Evolutionary conservation across 192 early-diverging fungal genomes (phyloP).

Genomic region (Backusella luteola): DNA sequence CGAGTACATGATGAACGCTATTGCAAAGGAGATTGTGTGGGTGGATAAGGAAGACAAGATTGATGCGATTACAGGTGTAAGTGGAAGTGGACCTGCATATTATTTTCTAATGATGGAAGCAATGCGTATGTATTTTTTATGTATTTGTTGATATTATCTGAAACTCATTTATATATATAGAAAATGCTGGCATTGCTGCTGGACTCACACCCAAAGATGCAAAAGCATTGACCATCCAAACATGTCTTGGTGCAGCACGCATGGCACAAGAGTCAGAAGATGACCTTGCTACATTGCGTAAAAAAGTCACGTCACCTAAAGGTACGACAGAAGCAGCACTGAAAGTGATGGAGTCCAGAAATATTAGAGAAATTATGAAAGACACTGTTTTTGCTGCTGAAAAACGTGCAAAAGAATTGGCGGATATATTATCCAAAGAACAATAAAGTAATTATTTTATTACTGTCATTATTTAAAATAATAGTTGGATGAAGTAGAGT

Average conservation of each 20-base stretch:
- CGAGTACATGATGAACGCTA: conserved; percentile 66
- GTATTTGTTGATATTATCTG: neutral
- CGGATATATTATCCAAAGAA: conserved; percentile 30
- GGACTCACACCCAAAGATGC: conserved; percentile 77
- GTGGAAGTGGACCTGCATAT: conserved; percentile 92
- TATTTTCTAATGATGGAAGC: conserved; percentile 93
- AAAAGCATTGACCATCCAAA: conserved; percentile 82
- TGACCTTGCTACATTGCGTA: conserved; percentile 67
- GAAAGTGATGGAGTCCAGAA: conserved; percentile 64
- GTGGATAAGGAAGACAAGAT: conserved; percentile 72
- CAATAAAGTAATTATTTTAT: neutral
- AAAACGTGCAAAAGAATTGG: conserved; percentile 65
- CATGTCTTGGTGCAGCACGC: conserved; percentile 85
- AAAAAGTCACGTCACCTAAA: conserved; percentile 89
- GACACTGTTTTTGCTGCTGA: conserved; percentile 66
- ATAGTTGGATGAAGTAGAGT: neutral
- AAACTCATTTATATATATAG: conserved; percentile 58
- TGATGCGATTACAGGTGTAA: conserved; percentile 84
- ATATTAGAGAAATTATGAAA: conserved; percentile 53
- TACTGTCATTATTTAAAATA: neutral
- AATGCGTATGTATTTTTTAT: conserved; percentile 48
- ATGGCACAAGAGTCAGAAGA: conserved; percentile 76
- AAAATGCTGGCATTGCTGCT: conserved; percentile 72
- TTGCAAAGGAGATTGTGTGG: conserved; percentile 82
- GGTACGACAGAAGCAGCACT: conserved; percentile 95